A percentile compares a stretch with the other conserved stretches of the same genome.
Conservation (phyloP, 106 monocot genomes). For the Ottelia alismoides region DNA sequence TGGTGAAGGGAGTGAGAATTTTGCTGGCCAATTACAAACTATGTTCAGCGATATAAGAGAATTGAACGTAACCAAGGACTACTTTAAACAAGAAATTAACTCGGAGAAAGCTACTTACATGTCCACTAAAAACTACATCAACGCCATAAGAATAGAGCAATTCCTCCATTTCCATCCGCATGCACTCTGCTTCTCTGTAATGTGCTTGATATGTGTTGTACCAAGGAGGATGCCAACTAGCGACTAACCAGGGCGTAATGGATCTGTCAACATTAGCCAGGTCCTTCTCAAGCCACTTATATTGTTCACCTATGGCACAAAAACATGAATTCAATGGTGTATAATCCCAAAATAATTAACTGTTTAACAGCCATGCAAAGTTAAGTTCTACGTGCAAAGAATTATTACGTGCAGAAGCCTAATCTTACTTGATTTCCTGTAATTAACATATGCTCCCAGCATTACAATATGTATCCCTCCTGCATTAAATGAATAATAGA, state of each 20-base stretch:
- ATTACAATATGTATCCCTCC: conserved; percentile 88
- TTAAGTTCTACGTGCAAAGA: neutral
- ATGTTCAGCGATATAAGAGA: too few relatives aligned
- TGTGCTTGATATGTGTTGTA: conserved; percentile 89
- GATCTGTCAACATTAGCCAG: conserved; percentile 33
- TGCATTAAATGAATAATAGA: conserved; percentile 89
- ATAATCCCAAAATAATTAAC: neutral
- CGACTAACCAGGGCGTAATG: conserved; percentile 80
- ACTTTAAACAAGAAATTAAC: too few relatives aligned
- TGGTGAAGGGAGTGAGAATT: too few relatives aligned
- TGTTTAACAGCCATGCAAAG: neutral
- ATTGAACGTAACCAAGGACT: too few relatives aligned
- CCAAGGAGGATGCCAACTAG: conserved; percentile 89
- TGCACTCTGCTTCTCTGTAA: conserved; percentile 89
- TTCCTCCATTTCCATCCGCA: conserved; percentile 78
- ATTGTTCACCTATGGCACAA: conserved; percentile 53
- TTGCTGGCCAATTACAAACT: too few relatives aligned
- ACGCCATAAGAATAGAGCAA: conserved; percentile 62
- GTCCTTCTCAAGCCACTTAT: conserved; percentile 61
- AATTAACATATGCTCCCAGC: conserved; percentile 81
- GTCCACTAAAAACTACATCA: conserved; percentile 78
- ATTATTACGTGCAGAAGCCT: too few relatives aligned
- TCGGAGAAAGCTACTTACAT: too few relatives aligned
- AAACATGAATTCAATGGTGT: neutral
- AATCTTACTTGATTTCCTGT: conserved; percentile 54